phyloP scores from a whole-genome alignment of 768 basidiomycete species.

The Mrakia frigida region DNA sequence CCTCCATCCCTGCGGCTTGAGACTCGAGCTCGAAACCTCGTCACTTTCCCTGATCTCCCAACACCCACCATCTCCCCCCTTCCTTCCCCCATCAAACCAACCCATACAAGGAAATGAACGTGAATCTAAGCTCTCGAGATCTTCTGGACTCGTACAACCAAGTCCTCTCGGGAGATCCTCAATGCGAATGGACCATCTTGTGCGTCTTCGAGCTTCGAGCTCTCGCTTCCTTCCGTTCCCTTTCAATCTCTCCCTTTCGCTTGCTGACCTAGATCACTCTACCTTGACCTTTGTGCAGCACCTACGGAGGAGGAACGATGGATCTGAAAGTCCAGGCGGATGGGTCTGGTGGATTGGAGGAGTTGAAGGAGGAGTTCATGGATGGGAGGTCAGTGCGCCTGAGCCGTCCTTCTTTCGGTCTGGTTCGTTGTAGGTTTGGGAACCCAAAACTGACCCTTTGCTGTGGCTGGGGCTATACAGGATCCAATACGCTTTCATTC shows the following conservation, averaged over 20 bases:
- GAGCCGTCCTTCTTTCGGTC: too few relatives aligned
- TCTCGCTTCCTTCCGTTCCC: background rate
- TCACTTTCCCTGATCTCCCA: too few relatives aligned
- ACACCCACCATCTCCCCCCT: background rate
- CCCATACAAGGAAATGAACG: constrained; percentile 14
- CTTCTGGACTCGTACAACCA: constrained; percentile 30
- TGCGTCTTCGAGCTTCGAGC: background rate
- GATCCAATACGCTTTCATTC: constrained; percentile 87
- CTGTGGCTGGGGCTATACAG: constrained; percentile 46
- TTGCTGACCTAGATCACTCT: background rate
- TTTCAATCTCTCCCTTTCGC: background rate
- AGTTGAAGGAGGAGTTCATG: constrained; percentile 88
- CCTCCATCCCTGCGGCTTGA: background rate
- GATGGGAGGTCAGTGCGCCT: constrained; percentile 68
- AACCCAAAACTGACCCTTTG: too few relatives aligned
- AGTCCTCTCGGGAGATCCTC: constrained; percentile 27
- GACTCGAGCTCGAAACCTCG: background rate
- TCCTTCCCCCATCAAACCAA: background rate
- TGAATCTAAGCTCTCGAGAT: constrained; percentile 28
- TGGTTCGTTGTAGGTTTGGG: too few relatives aligned
- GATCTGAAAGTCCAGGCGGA: constrained; percentile 81
- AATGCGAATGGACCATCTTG: constrained; percentile 30
- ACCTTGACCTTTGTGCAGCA: constrained; percentile 37
- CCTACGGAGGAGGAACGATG: constrained; percentile 73
- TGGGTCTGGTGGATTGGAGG: constrained; percentile 82